phyloP scores from a whole-genome alignment of 2,329 filamentous ascomycete genomes.

The Camillea tinctor region DNA sequence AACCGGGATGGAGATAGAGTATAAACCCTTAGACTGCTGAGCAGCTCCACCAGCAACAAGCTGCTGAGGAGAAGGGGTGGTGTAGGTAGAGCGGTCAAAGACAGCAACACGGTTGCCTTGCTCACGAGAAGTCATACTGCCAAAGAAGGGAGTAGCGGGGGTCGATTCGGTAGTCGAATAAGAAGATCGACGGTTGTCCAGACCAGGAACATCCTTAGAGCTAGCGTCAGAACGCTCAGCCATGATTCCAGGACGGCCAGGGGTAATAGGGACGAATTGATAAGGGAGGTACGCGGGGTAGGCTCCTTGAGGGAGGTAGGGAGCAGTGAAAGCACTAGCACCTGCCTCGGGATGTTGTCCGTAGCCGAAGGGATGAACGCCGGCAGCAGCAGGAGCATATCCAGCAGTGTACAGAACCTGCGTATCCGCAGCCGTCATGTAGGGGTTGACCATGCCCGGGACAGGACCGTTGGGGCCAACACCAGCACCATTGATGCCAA shows the following conservation, averaged over 20 bases:
- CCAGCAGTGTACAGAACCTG: constrained; percentile 28
- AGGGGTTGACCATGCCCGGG: constrained; percentile 30
- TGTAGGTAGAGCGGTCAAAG: constrained; percentile 64
- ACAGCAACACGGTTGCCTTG: constrained; percentile 58
- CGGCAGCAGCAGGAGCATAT: constrained; percentile 18
- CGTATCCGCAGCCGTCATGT: constrained; percentile 33
- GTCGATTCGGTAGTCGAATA: constrained; percentile 68
- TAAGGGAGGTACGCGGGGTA: constrained; percentile 36
- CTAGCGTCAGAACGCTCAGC: constrained; percentile 47
- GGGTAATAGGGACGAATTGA: constrained; percentile 50
- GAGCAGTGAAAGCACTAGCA: constrained; percentile 31
- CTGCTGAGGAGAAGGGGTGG: constrained; percentile 65
- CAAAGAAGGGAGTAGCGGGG: constrained; percentile 65
- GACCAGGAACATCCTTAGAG: constrained; percentile 56
- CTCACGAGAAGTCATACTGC: constrained; percentile 56
- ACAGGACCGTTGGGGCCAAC: constrained; percentile 24
- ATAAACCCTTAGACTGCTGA: constrained; percentile 40
- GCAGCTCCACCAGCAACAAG: constrained; percentile 41
- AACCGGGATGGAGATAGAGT: constrained; percentile 33
- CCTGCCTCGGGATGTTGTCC: constrained; percentile 22
- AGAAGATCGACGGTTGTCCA: constrained; percentile 65
- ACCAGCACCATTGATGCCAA: constrained; percentile 33
- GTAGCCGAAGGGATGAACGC: constrained; percentile 27
- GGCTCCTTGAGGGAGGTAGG: constrained; percentile 37
- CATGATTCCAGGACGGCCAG: constrained; percentile 45